Base-by-base conservation (phyloP, 805 yeast genomes). In the Myxozyma vanderwaltii region DNA sequence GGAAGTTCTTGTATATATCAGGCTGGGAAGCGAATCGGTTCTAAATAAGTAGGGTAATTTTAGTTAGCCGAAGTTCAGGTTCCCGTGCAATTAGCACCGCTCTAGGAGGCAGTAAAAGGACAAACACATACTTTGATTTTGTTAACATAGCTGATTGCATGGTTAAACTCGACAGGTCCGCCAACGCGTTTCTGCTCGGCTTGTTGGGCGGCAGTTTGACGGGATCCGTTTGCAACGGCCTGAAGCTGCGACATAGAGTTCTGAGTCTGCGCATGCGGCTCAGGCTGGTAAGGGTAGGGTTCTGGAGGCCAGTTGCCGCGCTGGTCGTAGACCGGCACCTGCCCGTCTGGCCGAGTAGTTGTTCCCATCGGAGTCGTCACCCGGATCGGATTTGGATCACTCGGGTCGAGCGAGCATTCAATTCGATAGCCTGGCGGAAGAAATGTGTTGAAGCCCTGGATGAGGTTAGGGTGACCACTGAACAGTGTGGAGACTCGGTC, bases 361-460 rank as follows among this genome's bases (percentile, higher is more conserved):
- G 94, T 86, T 1, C 98, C 98, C 76, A 88, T 82, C 1, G 99
- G 99, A 0, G 99, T 94, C 1, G 97, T 90, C 15, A 94, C 98
- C 59, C 91, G 82, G 63, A 94, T 91, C 21, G 97, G 95, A 67
- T 88, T 86, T 15, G 96, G 95, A 71, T 92, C 97, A 40, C 87
- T 78, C 6, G 97, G 94, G 71, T 90, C 94, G 56, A 80, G 71
- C 0, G 97, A 88, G 75, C 98, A 94, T 72, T 89, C 96, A 65
- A 94, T 91, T 63, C 86, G 70, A 75, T 91, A 94, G 2, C 99
- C 99, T 23, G 96, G 96, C 1, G 99, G 99, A 66, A 94, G 79
- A 72, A 94, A 94, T 1, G 99, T 92, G 76, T 94, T 94, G 75
- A 94, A 95, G 0, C 99, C 99, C 75, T 94, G 98, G 63, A 94